Evolutionary conservation across 345 rosid species (phyloP).

Genomic region (Corchorus olitorius): DNA sequence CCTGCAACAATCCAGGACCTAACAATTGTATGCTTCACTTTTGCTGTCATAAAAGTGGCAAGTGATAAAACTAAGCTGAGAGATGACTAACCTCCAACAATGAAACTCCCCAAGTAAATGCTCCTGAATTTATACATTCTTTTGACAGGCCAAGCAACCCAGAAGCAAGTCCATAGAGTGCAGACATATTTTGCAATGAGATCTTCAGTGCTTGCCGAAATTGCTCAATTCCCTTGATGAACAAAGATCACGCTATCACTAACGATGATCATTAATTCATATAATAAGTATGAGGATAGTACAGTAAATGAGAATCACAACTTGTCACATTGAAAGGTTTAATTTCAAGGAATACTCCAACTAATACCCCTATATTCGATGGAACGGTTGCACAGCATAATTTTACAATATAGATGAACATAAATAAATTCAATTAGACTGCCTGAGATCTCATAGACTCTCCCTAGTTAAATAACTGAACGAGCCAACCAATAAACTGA

Average conservation of each 20-base stretch:
- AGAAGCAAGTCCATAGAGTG: conserved; percentile 82
- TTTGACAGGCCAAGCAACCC: conserved; percentile 83
- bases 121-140: conserved; percentile 79
- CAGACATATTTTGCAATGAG: conserved; percentile 72
- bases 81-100: conserved; percentile 65
- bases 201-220: conserved; percentile 76
- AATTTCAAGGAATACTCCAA: neutral
- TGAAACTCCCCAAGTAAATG: conserved; percentile 86
- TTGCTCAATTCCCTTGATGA: conserved; percentile 70
- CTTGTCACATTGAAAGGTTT: neutral
- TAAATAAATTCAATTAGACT: neutral
- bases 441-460: neutral
- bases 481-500: neutral
- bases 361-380: neutral
- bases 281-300: conserved; percentile 5
- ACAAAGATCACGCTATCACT: conserved; percentile 30
- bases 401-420: neutral
- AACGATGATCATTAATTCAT: conserved; percentile 2
- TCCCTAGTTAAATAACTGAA: neutral
- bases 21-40: conserved; percentile 9
- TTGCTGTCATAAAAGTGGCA: conserved; percentile 8
- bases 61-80: conserved; percentile 11
- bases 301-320: neutral
- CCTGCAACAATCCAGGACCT: conserved; percentile 46
- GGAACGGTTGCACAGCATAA: neutral